Conservation (phyloP, 1,139 yeast genomes). For the Candida neerlandica region DNA sequence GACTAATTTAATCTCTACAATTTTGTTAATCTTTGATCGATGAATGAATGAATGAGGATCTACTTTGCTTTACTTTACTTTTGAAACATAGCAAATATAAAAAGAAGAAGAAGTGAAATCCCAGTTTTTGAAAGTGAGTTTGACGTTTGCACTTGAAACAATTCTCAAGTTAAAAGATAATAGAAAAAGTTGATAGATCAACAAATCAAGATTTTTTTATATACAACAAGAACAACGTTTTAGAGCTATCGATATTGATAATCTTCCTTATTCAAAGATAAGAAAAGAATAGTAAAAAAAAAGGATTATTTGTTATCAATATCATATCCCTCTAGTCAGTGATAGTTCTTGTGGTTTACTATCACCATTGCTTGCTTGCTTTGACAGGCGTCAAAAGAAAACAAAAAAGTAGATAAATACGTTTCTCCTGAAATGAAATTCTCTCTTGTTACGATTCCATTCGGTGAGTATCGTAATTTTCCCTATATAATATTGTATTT, state of each 20-base stretch:
- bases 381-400: neutral
- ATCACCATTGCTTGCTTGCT: neutral
- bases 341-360: neutral
- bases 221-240: neutral
- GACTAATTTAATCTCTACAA: neutral
- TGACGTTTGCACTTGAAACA: neutral
- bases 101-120: too few species aligned
- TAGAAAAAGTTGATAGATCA: neutral
- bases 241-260: too few species aligned
- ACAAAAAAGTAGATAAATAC: too few species aligned
- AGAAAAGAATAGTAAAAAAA: too few species aligned
- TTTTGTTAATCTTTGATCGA: neutral
- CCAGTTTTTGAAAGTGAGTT: too few species aligned
- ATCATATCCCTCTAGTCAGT: too few species aligned
- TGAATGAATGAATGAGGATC: neutral
- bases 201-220: neutral
- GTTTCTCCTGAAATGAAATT: neutral
- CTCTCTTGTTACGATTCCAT: neutral
- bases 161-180: neutral
- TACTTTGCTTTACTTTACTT: neutral
- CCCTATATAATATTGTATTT: neutral
- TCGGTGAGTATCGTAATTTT: constrained; percentile 4
- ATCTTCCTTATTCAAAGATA: too few species aligned
- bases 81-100: neutral
- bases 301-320: too few species aligned